Percentiles rank a stretch among this genome's conserved stretches.
These are phyloP conservation scores for Vigna hirtella DNA, from an alignment of 306 rosid genomes.

Conservation along the genomic window DNA sequence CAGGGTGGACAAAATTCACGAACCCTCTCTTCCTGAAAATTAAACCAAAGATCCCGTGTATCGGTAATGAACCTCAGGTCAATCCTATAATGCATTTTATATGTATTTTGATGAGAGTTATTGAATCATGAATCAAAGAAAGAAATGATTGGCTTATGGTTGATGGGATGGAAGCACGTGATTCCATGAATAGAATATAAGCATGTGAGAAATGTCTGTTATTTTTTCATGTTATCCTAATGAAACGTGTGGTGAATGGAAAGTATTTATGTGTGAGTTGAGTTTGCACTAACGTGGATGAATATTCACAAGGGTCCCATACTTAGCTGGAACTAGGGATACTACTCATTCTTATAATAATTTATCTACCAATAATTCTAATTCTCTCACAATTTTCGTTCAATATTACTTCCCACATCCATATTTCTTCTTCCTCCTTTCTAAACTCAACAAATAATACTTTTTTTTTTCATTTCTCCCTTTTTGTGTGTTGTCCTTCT, in stretches of 20 bases:
- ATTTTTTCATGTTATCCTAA: neutral
- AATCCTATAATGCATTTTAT: too few relatives aligned
- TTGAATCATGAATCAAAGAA: too few relatives aligned
- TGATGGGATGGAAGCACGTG: conserved; percentile 21
- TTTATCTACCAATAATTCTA: neutral
- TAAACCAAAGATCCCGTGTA: too few relatives aligned
- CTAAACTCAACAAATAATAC: too few relatives aligned
- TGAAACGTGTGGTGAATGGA: neutral
- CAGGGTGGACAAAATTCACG: too few relatives aligned
- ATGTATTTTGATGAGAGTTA: too few relatives aligned
- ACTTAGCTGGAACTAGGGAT: conserved; percentile 21
- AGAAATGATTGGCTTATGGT: neutral
- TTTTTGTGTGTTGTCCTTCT: too few relatives aligned
- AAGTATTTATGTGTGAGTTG: neutral
- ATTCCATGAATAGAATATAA: neutral
- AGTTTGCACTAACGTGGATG: neutral
- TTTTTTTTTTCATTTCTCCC: too few relatives aligned
- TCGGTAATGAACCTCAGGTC: too few relatives aligned
- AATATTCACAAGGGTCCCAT: conserved; percentile 26
- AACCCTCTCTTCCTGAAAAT: too few relatives aligned
- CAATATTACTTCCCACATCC: neutral
- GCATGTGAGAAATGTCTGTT: conserved; percentile 7
- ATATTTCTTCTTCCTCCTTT: too few relatives aligned
- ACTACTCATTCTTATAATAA: neutral
- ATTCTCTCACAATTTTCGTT: neutral